Base-by-base conservation (phyloP, 306 rosid species). In the Citrullus amarus region DNA sequence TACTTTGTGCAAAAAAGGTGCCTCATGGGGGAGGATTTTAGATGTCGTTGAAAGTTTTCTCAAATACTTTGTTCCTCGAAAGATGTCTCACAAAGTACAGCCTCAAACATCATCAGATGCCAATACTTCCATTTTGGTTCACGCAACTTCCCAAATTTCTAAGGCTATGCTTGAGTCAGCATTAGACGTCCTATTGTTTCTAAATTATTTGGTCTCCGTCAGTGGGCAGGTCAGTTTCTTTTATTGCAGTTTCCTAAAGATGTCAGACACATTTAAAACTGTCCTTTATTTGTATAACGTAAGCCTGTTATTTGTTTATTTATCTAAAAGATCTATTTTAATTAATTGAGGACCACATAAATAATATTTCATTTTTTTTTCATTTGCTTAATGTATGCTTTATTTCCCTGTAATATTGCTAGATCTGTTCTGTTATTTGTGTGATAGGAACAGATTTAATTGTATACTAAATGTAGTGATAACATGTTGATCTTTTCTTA, bases 141-240 rank as follows among this genome's bases (percentile, higher is more conserved):
- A 92, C 77, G 90, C 96, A 75, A 90, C 96, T 41, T 86, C 89
- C 82, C 98, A 95, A 88, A 88, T 92, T 81, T 89, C 96, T 9
- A 85, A 95, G 84, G 88, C 86, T 83, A 95, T 92, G 98, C 90
- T 87, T 79, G 97, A 92, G 84, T 89, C 92, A 80, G 90, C 98
- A 72, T 59, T 92, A 81, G 97, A 95, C 70, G 81, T 95, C 82
- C 93, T 89, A 75, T 85, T 95, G 81, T 92, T 95, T 82, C 86
- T 95, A 61, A 86, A 90, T 83, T 95, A 95, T 86, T 88, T 95
- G 82, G 90, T 95, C 78, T 89, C 86, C 84, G 85, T 84, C 79
- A 78, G 96, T 58, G 96, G 92, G 57, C 98, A 95, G 96, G 98
- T 94, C 79, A 82, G 93, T 83, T 78, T 53, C 68, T 56, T 55